Base-by-base conservation (phyloP, 306 rosid genomes). In the Gastrolobium villosum region DNA sequence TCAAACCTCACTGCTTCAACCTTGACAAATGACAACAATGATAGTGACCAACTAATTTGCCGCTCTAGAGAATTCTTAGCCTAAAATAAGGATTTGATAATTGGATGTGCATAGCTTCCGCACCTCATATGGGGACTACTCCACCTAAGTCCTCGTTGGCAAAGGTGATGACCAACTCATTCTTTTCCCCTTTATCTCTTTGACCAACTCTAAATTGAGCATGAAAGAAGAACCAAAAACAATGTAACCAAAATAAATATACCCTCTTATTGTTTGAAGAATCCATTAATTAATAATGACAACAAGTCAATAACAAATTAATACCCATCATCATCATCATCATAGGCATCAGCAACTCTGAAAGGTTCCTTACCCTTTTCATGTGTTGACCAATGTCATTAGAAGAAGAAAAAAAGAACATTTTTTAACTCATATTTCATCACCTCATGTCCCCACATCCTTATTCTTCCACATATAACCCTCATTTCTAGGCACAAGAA, bases 31-130 rank as follows among this genome's bases (percentile, higher is more conserved):
- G 5, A 75, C 14, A 43, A 69, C 5, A 44, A 59, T 26, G 50
- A 1, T 28, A 41, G 6, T 82, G 34, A 57, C 39, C 10, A 66
- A 52, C 69, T 73, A 70, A 43, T 60, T 39, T 75, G 73, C 61
- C 36, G 11, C 62, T 53, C 36, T 31, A 60, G 66, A 83, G 6
- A 61, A 81, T 81, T 26, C 50, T 48, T 81, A 68, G 80, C 78
- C 90, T 71, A 44, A 83, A 79, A 74, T 81, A 83, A 81, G 60
- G 69, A 73, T 80, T 61, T 4, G 52, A 53, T 75, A 39, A 65
- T 35, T 84, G 83, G 80, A 70, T 72, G 32, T 39, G 82, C 87
- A 79, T 45, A 76, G 85, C 79, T 84, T 84, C 11, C 87, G 86
- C 83, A 73, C 73, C 36, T 10, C 41, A 34, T 37, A 13, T 76